These are phyloP conservation scores for Apodospora peruviana DNA, from an alignment of 495 filamentous ascomycete genomes.

Conservation along the genomic window DNA sequence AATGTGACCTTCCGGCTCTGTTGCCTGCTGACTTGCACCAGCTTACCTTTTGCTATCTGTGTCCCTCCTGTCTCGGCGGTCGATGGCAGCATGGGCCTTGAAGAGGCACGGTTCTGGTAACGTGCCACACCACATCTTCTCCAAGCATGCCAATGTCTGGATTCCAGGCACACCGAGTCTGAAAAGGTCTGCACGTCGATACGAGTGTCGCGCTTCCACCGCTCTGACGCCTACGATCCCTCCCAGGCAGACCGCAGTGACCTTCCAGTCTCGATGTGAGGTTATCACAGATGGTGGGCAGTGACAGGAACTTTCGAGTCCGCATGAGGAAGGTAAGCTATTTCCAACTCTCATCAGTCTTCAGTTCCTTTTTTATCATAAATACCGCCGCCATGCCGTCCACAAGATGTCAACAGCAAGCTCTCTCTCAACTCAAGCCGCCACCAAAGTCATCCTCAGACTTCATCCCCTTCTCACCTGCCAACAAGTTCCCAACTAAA, in stretches of 20 bases:
- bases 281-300: not conserved
- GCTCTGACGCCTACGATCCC: not conserved
- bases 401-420: not conserved
- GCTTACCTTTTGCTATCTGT: not conserved
- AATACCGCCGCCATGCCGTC: not conserved
- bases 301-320: constrained; percentile 5
- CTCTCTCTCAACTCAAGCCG: not conserved
- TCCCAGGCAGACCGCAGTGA: not conserved
- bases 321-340: constrained; percentile 7
- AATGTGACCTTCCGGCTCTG: not conserved
- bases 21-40: not conserved
- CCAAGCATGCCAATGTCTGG: no score
- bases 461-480: not conserved
- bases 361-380: not conserved
- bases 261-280: constrained; percentile 7
- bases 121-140: no score
- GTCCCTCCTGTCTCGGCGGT: not conserved
- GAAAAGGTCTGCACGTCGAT: not conserved
- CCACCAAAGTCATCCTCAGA: not conserved
- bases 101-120: not conserved
- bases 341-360: not conserved
- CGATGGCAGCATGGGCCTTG: not conserved
- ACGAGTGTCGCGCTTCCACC: not conserved
- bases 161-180: not conserved
- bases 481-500: not conserved